Evolutionary conservation across 768 basidiomycete genomes (phyloP).

Genomic region (Lentinula guzmanii): DNA sequence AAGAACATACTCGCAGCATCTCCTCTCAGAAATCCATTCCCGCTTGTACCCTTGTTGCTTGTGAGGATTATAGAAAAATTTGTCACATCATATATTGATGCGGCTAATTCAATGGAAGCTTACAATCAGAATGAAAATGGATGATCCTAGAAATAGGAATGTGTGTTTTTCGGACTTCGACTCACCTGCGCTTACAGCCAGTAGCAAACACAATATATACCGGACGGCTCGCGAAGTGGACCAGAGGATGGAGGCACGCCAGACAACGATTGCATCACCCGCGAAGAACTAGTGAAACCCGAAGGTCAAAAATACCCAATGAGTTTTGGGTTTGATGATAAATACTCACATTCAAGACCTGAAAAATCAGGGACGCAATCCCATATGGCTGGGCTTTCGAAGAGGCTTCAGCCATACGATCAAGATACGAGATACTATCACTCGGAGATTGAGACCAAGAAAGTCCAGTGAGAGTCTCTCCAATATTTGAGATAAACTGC

Average conservation of each 20-base stretch:
- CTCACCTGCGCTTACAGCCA: not conserved
- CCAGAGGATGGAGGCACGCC: not conserved
- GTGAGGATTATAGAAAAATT: not conserved
- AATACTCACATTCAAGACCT: not conserved
- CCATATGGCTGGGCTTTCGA: not conserved
- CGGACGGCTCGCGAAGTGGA: not conserved
- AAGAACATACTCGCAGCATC: slow-evolving; percentile 1
- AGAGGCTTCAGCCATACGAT: not conserved
- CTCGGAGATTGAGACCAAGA: not conserved
- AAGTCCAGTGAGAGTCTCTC: not conserved
- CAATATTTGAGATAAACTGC: not conserved
- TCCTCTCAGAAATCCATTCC: not conserved
- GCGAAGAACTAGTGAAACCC: not conserved
- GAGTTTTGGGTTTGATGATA: too few relatives aligned
- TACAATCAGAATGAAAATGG: too few relatives aligned
- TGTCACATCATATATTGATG: not conserved
- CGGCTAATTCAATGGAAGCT: not conserved
- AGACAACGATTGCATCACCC: not conserved
- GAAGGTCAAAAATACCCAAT: not conserved
- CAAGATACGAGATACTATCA: not conserved
- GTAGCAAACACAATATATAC: not conserved
- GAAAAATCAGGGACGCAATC: not conserved
- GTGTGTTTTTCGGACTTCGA: not conserved
- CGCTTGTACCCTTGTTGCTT: not conserved
- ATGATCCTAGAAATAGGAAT: not conserved